Percentiles rank a stretch among this genome's conserved stretches.
phyloP scores from a whole-genome alignment of 495 filamentous ascomycete species.

The Penicillium cataractarum region DNA sequence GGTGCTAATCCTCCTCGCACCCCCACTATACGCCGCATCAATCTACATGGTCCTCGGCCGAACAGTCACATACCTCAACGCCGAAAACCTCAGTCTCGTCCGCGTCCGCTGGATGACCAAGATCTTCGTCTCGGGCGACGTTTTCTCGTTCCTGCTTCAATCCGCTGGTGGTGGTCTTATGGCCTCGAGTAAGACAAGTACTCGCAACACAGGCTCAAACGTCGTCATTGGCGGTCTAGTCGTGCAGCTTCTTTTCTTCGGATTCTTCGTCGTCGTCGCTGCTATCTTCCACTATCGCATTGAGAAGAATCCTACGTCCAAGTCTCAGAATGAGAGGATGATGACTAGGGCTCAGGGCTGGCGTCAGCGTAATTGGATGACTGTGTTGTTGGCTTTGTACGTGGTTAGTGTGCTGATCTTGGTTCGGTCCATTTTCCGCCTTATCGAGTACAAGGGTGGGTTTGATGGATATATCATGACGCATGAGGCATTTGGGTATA shows the following conservation, averaged over 20 bases:
- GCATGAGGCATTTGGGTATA: constrained; percentile 63
- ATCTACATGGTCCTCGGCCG: constrained; percentile 65
- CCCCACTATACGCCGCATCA: constrained; percentile 57
- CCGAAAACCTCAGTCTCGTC: constrained; percentile 37
- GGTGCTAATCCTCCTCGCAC: constrained; percentile 49
- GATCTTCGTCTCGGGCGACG: constrained; percentile 44
- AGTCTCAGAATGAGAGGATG: constrained; percentile 18
- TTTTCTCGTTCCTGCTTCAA: constrained; percentile 39
- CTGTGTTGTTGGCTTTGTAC: constrained; percentile 57
- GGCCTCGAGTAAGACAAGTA: constrained; percentile 14
- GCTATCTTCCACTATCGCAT: constrained; percentile 44
- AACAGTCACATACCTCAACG: constrained; percentile 49
- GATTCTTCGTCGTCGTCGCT: constrained; percentile 46
- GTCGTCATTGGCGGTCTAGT: constrained; percentile 50
- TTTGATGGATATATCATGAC: constrained; percentile 51
- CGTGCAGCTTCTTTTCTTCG: constrained; percentile 50
- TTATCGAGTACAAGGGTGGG: constrained; percentile 65
- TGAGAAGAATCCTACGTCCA: constrained; percentile 20
- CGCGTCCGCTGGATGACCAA: constrained; percentile 37
- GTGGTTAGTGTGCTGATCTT: constrained; percentile 57
- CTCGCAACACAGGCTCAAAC: constrained; percentile 36
- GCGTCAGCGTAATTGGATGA: constrained; percentile 49
- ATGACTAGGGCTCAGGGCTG: constrained; percentile 16
- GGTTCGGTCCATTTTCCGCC: constrained; percentile 62
- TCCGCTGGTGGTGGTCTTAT: constrained; percentile 35